Percentiles rank a stretch among this genome's conserved stretches.
phyloP scores from a whole-genome alignment of 2,329 filamentous ascomycete genomes.

The Alternaria brassicae region DNA sequence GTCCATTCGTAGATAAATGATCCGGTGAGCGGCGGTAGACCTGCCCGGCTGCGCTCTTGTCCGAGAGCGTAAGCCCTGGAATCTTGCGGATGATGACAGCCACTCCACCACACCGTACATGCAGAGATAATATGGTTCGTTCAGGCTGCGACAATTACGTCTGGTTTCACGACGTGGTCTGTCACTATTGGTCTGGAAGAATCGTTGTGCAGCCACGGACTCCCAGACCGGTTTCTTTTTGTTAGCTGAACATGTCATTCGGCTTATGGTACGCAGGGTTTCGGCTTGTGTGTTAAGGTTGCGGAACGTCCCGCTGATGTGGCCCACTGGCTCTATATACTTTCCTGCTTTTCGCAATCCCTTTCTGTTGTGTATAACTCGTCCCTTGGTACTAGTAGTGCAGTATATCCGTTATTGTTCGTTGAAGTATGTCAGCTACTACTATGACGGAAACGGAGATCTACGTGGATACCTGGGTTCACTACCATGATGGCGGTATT shows the following conservation, averaged over 20 bases:
- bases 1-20: not conserved
- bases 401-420: not conserved
- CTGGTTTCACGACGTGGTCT: constrained; percentile 11
- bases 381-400: not conserved
- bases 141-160: constrained; percentile 1
- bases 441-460: constrained; percentile 18
- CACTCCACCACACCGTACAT: not conserved
- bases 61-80: constrained; percentile 1
- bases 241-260: not conserved
- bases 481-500: constrained; percentile 43
- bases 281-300: constrained; percentile 7
- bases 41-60: constrained; percentile 14
- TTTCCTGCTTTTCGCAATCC: not conserved
- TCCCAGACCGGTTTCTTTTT: not conserved
- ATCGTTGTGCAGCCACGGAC: not conserved
- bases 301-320: constrained; percentile 6
- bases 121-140: constrained; percentile 2
- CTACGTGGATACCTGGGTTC: constrained; percentile 28
- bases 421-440: constrained; percentile 20
- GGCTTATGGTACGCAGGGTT: not conserved
- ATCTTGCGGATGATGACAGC: constrained; percentile 3
- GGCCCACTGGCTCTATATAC: constrained; percentile 3
- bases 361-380: not conserved
- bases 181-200: constrained; percentile 4
- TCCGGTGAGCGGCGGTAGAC: constrained; percentile 2